Base-by-base conservation (phyloP, 139 green algal species). In the Pleodorina starrii region DNA sequence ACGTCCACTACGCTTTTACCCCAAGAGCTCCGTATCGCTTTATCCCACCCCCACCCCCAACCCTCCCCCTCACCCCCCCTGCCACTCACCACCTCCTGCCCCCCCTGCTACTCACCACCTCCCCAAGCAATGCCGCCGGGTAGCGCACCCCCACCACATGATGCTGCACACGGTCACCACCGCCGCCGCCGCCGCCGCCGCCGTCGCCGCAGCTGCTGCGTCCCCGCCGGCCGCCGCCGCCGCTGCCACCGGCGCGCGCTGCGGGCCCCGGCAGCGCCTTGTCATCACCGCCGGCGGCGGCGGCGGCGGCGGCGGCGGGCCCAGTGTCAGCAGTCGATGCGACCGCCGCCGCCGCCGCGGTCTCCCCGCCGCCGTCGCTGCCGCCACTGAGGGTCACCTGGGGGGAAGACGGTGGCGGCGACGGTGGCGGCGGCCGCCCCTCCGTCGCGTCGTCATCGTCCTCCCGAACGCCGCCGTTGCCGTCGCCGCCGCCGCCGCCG, bases 141-240 rank as follows among this genome's bases (percentile, higher is more conserved):
- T 97, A 97, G 35, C 94, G 91, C 84, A 97, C 94, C 19, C 94
- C 95, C 19, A 95, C 92, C 48, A 93, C 16, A 25, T 89, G 79
- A 46, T 83, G 17, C 59, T 25, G 36, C 21, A 27, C 63, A 16
- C 17, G 43, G 32, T 43, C 60, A 1, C 5, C 90, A 46, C 7
- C 68, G 9, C 23, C 69, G 27, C 51, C 66, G 23, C n/a, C 51
- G 32, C 40, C 71, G 7, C 16, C 90, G 69, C 7, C 63, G 17
- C n/a, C 74, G 25, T 48, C 72, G 27, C 25, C 84, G 11, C 23
- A 44, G 68, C 43, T 48, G 71, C 69, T 27, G 90, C 48, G 7
- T 6, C 12, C 6, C 29, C 38, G 10, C 10, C 63, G 5, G 0
- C 25, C 21, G 44, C 36, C 40, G 43, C 57, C n/a, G 59, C 43